Evolutionary conservation across 805 yeast genomes (phyloP).

Genomic region (Metschnikowia drakensbergensis): DNA sequence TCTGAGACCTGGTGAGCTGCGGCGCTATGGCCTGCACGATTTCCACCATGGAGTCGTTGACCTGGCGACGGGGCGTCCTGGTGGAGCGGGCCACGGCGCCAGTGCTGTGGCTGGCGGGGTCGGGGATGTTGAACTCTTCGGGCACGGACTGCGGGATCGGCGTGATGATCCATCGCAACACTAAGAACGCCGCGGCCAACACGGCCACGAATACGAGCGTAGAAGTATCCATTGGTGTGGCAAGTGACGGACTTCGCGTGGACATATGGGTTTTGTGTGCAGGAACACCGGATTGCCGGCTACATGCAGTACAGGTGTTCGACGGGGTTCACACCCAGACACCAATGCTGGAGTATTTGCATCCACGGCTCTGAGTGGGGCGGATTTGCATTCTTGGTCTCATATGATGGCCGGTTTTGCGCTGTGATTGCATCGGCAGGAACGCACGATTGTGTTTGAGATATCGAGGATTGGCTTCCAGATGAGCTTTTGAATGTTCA

Average conservation of each 20-base stretch:
- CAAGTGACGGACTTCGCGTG: neutral
- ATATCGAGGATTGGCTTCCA: too few species aligned
- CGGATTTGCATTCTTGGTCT: neutral
- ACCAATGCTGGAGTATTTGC: neutral
- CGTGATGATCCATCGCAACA: conserved; percentile 62
- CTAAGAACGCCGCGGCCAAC: conserved; percentile 50
- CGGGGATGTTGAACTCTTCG: conserved; percentile 18
- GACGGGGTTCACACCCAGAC: too few species aligned
- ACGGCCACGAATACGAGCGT: conserved; percentile 48
- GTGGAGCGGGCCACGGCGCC: conserved; percentile 4
- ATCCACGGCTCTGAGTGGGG: neutral
- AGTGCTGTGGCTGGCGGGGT: conserved; percentile 5
- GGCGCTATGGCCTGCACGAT: conserved; percentile 85
- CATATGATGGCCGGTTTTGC: neutral
- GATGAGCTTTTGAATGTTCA: too few species aligned
- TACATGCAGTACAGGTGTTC: neutral
- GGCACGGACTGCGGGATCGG: conserved; percentile 47
- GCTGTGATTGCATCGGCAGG: too few species aligned
- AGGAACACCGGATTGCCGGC: neutral
- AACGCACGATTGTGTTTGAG: too few species aligned
- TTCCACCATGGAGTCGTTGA: conserved; percentile 73
- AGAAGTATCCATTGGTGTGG: conserved; percentile 47
- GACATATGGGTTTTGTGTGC: neutral
- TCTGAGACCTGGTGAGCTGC: conserved; percentile 60
- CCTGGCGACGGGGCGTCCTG: conserved; percentile 38